These are phyloP conservation scores for Zygnema cylindricum DNA, from an alignment of 139 green algal genomes.

Conservation along the genomic window DNA sequence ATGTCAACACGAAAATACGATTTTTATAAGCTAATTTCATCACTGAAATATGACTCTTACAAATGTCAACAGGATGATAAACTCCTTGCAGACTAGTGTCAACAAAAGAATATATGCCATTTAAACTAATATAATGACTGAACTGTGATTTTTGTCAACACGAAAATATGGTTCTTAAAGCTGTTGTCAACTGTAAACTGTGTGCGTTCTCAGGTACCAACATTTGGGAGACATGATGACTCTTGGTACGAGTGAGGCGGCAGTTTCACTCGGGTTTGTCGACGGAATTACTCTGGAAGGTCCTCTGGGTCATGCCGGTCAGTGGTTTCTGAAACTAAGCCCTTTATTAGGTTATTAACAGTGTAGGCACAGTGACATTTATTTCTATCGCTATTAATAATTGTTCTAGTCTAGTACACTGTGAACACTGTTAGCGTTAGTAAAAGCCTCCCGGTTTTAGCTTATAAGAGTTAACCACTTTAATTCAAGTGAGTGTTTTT, in stretches of 20 bases:
- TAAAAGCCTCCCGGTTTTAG: background rate
- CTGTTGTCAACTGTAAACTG: background rate
- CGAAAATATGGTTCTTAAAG: background rate
- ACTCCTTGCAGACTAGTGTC: background rate
- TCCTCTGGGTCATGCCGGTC: slow-evolving; percentile 35
- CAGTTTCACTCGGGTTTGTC: slow-evolving; percentile 68
- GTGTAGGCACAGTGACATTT: background rate
- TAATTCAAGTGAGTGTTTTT: background rate
- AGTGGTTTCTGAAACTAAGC: background rate
- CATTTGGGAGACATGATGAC: slow-evolving; percentile 97
- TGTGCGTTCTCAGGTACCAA: slow-evolving; percentile 78
- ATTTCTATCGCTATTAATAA: background rate
- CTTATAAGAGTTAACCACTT: background rate
- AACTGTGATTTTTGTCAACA: background rate
- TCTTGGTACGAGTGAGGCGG: slow-evolving; percentile 72
- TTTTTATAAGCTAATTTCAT: background rate
- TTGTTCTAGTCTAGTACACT: background rate
- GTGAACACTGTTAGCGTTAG: background rate
- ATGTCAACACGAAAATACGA: too few species aligned
- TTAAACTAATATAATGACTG: background rate
- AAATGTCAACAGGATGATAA: background rate
- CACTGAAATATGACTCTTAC: background rate
- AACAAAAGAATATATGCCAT: background rate
- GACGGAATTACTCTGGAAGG: slow-evolving; percentile 66
- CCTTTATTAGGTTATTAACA: background rate